Evolutionary conservation across 2,329 filamentous ascomycete genomes (phyloP).

Genomic region (Leptographium procerum): DNA sequence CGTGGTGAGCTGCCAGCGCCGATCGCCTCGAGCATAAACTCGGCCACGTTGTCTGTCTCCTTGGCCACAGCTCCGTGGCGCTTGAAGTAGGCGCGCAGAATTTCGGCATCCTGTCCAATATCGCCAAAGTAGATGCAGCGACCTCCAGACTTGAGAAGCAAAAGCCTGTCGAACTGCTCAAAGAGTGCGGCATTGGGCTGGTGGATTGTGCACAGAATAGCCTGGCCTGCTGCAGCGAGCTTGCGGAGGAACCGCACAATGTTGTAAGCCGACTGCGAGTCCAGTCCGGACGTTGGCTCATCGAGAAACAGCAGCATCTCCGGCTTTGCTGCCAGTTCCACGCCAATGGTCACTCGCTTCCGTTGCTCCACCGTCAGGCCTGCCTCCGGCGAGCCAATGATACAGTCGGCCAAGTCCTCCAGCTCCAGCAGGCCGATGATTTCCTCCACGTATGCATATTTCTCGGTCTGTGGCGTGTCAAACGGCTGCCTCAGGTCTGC

Average conservation of each 20-base stretch:
- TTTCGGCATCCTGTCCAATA: conserved; percentile 58
- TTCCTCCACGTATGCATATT: conserved; percentile 78
- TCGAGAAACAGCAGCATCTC: conserved; percentile 83
- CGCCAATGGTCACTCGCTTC: conserved; percentile 73
- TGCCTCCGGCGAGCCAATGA: conserved; percentile 82
- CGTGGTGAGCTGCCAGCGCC: conserved; percentile 63
- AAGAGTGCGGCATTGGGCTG: conserved; percentile 91
- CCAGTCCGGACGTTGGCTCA: conserved; percentile 86
- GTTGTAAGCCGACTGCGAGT: conserved; percentile 86
- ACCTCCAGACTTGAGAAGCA: conserved; percentile 66
- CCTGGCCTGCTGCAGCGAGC: conserved; percentile 76
- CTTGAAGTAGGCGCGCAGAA: conserved; percentile 54
- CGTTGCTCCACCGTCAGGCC: conserved; percentile 62
- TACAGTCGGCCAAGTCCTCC: conserved; percentile 77
- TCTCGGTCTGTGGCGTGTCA: conserved; percentile 60
- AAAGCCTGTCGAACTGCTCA: conserved; percentile 72
- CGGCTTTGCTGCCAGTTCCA: conserved; percentile 89
- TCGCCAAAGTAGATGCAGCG: conserved; percentile 69
- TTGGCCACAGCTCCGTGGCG: conserved; percentile 48
- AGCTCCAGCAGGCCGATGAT: conserved; percentile 86
- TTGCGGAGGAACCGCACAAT: conserved; percentile 81
- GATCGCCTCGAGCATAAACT: conserved; percentile 81
- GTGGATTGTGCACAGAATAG: conserved; percentile 93
- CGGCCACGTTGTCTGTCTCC: conserved; percentile 47
- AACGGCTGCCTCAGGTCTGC: conserved; percentile 56